Base-by-base conservation (phyloP, 2,329 filamentous ascomycete genomes). In the Xylaria sp. region DNA sequence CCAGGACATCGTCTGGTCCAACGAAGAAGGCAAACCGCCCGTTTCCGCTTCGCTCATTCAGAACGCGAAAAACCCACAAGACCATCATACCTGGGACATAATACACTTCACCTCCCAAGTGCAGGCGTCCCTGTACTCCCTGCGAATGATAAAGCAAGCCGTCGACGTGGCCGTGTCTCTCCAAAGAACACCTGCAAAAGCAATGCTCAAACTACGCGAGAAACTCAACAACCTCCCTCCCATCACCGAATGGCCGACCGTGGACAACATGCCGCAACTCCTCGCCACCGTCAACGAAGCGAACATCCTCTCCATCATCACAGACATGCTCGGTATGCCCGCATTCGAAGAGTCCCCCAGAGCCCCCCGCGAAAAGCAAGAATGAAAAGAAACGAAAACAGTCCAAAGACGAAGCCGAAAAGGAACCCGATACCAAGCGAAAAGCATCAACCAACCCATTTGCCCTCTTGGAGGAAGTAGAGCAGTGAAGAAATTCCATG, bases 21-120 rank as follows among this genome's bases (percentile, higher is more conserved):
- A 63, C 6, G 65, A 67, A 2, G 69, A 75, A 42, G 69, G 66
- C 4, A 76, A 72, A 34, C 56, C 63, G 13, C 65, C 75, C 0
- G 61, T 75, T 2, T 70, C 71, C 6, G 59, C 73, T 3, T 60
- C 65, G n/a, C 62, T 74, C 5, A 62, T 77, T 11, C 54, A 63
- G 8, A 53, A 71, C 18, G 65, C 67, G n/a, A 67, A 60, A 18
- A 5, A 4, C n/a, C 60, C 61, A 0, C 68, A 66, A 9, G 65
- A 73, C 42, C 51, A 64, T 67, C 52, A 71, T 65, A 73, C 76
- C 1, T 90, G 87, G 88, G 75, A 80, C 8, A 74, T 80, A 16
- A 72, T 88, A 49, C 87, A 91, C 66, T 76, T 88, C 52, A 70
- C 79, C 7, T 85, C 86, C 0, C 83, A 87, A 63, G 71, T 85